phyloP scores from a whole-genome alignment of 2,329 filamentous ascomycete genomes.

The Aspergillus alliaceus region DNA sequence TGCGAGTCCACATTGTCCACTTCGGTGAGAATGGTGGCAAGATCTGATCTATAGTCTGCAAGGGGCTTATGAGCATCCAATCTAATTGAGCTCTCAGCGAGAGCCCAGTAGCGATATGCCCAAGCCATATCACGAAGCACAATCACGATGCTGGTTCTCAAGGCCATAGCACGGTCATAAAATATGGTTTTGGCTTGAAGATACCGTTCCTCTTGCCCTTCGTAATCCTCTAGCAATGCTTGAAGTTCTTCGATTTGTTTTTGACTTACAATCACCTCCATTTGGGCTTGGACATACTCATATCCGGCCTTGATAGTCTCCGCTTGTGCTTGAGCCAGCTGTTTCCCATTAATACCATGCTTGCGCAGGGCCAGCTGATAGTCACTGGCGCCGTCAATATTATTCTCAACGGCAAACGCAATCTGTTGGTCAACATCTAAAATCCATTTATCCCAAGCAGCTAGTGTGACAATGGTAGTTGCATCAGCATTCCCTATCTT shows the following conservation, averaged over 20 bases:
- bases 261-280: neutral
- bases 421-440: neutral
- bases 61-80: neutral
- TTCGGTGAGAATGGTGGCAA: neutral
- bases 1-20: neutral
- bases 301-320: neutral
- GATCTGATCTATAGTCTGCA: neutral
- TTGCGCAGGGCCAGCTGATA: neutral
- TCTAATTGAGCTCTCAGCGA: neutral
- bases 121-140: neutral
- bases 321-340: neutral
- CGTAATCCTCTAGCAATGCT: neutral
- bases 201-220: neutral
- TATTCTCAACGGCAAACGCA: neutral
- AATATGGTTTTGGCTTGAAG: neutral
- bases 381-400: neutral
- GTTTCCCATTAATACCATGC: neutral
- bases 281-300: neutral
- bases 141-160: neutral
- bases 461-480: neutral
- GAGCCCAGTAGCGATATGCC: neutral
- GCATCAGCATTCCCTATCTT: neutral
- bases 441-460: conserved; percentile 3
- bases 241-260: neutral
- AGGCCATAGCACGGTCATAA: neutral